phyloP scores from a whole-genome alignment of 805 yeast genomes.

The Hanseniaspora mollemarum region DNA sequence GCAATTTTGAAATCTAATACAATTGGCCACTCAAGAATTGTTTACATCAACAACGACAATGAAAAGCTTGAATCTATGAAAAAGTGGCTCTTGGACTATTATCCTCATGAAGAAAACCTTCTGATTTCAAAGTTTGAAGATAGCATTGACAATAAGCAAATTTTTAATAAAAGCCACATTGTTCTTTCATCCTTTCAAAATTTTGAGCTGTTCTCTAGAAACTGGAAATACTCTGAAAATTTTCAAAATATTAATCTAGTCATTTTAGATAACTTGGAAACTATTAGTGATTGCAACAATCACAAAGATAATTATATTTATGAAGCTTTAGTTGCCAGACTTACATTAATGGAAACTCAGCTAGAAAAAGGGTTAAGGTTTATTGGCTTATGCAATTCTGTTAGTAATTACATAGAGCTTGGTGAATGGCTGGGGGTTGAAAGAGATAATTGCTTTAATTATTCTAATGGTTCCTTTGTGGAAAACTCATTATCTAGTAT shows the following conservation, averaged over 20 bases:
- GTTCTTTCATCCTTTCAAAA: slow-evolving; percentile 69
- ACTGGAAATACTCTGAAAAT: slow-evolving; percentile 72
- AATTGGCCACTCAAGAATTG: slow-evolving; percentile 53
- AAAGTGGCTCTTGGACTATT: slow-evolving; percentile 44
- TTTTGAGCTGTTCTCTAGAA: slow-evolving; percentile 58
- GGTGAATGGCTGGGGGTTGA: slow-evolving; percentile 79
- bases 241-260: slow-evolving; percentile 57
- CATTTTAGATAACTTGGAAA: slow-evolving; percentile 52
- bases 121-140: slow-evolving; percentile 41
- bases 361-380: slow-evolving; percentile 48
- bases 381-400: slow-evolving; percentile 56
- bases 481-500: slow-evolving; percentile 46
- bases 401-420: slow-evolving; percentile 65
- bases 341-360: slow-evolving; percentile 59
- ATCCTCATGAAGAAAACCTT: slow-evolving; percentile 45
- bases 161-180: slow-evolving; percentile 52
- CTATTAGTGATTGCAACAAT: slow-evolving; percentile 45
- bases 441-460: slow-evolving; percentile 53
- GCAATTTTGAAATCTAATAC: slow-evolving; percentile 66
- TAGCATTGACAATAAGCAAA: slow-evolving; percentile 45
- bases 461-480: slow-evolving; percentile 37
- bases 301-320: slow-evolving; percentile 49
- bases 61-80: slow-evolving; percentile 39
- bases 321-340: slow-evolving; percentile 59
- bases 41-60: slow-evolving; percentile 59